Conservation (phyloP, 1,139 yeast species). For the Yamadazyma diospyri region DNA sequence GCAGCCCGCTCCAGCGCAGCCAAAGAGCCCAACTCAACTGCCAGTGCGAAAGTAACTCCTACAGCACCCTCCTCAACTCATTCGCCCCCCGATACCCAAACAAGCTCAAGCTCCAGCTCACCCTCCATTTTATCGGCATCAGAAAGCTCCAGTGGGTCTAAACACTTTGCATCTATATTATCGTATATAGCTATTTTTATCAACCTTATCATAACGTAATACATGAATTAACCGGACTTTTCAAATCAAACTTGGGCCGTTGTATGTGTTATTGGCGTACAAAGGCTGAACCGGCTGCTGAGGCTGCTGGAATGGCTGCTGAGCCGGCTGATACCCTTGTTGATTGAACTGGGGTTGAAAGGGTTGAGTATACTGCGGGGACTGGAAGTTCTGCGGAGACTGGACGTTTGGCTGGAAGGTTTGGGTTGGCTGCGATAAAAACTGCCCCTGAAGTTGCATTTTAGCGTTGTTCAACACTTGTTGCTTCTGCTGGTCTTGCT, state of each 20-base stretch:
- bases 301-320: conserved; percentile 4
- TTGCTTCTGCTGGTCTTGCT: conserved; percentile 36
- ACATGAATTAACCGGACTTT: conserved; percentile 1
- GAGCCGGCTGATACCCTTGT: conserved; percentile 8
- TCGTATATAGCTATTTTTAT: conserved; percentile 4
- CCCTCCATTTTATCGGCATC: conserved; percentile 3
- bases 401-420: conserved; percentile 7
- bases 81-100: no score
- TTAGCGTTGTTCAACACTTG: conserved; percentile 36
- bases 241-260: conserved; percentile 30
- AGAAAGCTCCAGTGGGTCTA: conserved; percentile 5
- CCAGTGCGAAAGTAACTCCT: conserved; percentile 1
- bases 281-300: conserved; percentile 7
- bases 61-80: neutral
- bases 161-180: conserved; percentile 2
- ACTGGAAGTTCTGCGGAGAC: neutral
- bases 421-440: conserved; percentile 2
- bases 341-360: conserved; percentile 8
- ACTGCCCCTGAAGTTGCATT: conserved; percentile 24
- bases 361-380: no score
- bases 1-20: conserved; percentile 5
- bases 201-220: conserved; percentile 5
- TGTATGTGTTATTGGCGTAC: conserved; percentile 16
- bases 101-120: neutral
- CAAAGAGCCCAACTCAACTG: conserved; percentile 3